These are phyloP conservation scores for Candida taoyuanica DNA, from an alignment of 805 yeast genomes.

Conservation along the genomic window DNA sequence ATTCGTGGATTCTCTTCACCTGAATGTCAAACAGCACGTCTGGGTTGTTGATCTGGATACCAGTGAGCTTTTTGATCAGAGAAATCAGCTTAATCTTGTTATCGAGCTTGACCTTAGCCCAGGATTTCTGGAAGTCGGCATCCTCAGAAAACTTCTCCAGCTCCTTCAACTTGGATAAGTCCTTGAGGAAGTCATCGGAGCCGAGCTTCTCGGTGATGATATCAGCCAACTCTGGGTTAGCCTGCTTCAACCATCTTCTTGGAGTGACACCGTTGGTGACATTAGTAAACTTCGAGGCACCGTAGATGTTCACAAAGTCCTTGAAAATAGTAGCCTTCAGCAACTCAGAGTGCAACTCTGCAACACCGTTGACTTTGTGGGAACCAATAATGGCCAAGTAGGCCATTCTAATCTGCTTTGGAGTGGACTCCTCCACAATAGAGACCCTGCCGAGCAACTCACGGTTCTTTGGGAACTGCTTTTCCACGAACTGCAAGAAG, in stretches of 20 bases:
- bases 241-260: conserved; percentile 93
- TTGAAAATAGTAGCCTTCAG: conserved; percentile 84
- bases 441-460: conserved; percentile 65
- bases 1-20: conserved; percentile 93
- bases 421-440: conserved; percentile 74
- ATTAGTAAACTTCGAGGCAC: conserved; percentile 78
- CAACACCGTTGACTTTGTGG: conserved; percentile 93
- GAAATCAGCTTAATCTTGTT: conserved; percentile 67
- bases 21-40: conserved; percentile 82
- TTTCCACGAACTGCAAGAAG: conserved; percentile 74
- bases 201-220: conserved; percentile 70
- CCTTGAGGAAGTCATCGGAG: conserved; percentile 62
- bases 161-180: conserved; percentile 61
- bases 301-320: conserved; percentile 82
- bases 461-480: conserved; percentile 69
- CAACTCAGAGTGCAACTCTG: conserved; percentile 89
- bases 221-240: conserved; percentile 76
- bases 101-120: conserved; percentile 66
- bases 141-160: conserved; percentile 68
- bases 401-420: conserved; percentile 91
- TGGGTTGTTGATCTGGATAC: conserved; percentile 54
- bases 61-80: conserved; percentile 60
- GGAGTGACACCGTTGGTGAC: conserved; percentile 96
- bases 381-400: conserved; percentile 86
- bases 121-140: conserved; percentile 55